Conservation (phyloP, 345 rosid genomes). For the Salix suchowensis region DNA sequence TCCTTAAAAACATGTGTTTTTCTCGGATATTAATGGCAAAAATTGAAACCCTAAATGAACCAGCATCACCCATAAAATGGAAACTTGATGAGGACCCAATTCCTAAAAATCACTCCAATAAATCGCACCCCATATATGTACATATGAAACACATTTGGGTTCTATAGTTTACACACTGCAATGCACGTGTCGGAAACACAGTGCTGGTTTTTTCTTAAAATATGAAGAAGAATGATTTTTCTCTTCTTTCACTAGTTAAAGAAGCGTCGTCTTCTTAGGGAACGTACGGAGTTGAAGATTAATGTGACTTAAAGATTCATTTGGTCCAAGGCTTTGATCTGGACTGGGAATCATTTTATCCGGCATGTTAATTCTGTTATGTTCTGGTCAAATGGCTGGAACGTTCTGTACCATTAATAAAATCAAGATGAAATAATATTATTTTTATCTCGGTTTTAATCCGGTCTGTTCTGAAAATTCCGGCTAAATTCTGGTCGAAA, state of each 20-base stretch:
- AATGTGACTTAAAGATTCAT: neutral
- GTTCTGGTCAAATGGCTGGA: too few species aligned
- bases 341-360: neutral
- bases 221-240: too few species aligned
- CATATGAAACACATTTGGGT: too few species aligned
- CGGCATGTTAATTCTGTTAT: too few species aligned
- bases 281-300: neutral
- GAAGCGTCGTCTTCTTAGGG: neutral
- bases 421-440: too few species aligned
- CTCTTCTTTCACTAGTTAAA: neutral
- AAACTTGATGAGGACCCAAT: constrained; percentile 34
- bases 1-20: neutral
- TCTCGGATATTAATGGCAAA: constrained; percentile 42
- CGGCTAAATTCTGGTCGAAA: too few species aligned
- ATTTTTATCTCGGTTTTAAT: too few species aligned
- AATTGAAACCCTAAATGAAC: constrained; percentile 34
- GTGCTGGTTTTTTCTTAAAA: too few species aligned
- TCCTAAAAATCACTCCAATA: constrained; percentile 15
- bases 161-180: too few species aligned
- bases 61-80: constrained; percentile 52
- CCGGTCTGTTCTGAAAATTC: too few species aligned
- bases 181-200: too few species aligned
- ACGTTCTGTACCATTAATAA: too few species aligned
- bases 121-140: constrained; percentile 8
- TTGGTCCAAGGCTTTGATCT: neutral